A percentile compares a stretch with the other conserved stretches of the same genome.
phyloP scores from a whole-genome alignment of 2,329 filamentous ascomycete species.

The Fusarium vanettenii region DNA sequence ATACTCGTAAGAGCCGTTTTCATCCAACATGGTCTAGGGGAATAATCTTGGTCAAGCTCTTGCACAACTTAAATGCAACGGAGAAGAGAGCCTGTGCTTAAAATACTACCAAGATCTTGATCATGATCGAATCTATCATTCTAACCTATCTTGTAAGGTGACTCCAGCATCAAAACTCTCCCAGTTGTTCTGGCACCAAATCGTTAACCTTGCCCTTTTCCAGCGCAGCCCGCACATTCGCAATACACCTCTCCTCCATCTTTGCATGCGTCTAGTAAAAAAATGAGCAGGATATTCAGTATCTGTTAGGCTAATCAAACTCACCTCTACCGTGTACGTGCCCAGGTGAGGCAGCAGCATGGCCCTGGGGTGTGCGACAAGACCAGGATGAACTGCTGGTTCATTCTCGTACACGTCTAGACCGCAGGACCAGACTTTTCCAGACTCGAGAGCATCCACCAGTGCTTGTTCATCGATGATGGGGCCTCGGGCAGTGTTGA shows the following conservation, averaged over 20 bases:
- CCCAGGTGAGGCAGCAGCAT: background rate
- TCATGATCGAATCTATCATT: background rate
- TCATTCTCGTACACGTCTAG: background rate
- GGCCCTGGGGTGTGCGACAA: background rate
- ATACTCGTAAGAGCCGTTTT: background rate
- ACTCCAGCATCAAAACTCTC: background rate
- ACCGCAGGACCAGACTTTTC: background rate
- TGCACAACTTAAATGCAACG: background rate
- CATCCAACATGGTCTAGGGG: background rate
- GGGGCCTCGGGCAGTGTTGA: background rate
- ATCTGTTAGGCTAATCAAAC: background rate
- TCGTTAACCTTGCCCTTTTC: background rate
- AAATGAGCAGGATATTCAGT: background rate
- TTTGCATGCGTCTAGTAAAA: background rate
- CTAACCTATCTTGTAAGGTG: background rate
- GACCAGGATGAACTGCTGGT: background rate
- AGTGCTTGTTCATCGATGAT: background rate
- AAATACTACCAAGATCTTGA: background rate
- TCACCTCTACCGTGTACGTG: background rate
- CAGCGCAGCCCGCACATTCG: background rate
- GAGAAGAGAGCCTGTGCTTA: background rate
- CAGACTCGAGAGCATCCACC: background rate
- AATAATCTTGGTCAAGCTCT: background rate
- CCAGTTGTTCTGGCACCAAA: background rate
- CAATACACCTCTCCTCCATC: background rate